These are phyloP conservation scores for Penicillium cosmopolitanum DNA, from an alignment of 495 filamentous ascomycete genomes.

Conservation along the genomic window DNA sequence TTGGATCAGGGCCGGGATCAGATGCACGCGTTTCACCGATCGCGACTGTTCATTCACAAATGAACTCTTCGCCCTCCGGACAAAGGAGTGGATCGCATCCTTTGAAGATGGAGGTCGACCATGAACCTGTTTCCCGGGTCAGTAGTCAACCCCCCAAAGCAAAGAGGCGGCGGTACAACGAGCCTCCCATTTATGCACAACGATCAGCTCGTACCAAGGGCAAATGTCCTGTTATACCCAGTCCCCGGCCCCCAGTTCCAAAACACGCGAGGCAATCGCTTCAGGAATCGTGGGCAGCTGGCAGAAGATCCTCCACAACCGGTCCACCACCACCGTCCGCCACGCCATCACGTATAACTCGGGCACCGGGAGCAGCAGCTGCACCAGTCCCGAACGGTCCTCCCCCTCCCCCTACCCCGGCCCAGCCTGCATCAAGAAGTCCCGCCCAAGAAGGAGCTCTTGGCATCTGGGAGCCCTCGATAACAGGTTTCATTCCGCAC, in stretches of 20 bases:
- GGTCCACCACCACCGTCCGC: conserved; percentile 24
- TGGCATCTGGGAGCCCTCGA: conserved; percentile 75
- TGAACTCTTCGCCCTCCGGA: conserved; percentile 37
- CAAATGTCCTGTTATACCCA: conserved; percentile 42
- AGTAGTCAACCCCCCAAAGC: conserved; percentile 37
- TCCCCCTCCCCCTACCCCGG: conserved; percentile 13
- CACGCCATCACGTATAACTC: conserved; percentile 25
- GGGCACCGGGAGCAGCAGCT: conserved; percentile 20
- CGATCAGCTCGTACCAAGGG: conserved; percentile 41
- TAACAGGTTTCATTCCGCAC: conserved; percentile 64
- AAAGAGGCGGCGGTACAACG: conserved; percentile 46
- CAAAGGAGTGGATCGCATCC: conserved; percentile 19
- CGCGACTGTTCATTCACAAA: conserved; percentile 26
- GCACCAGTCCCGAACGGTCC: conserved; percentile 19
- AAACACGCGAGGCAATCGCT: conserved; percentile 34
- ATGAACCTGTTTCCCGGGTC: conserved; percentile 19
- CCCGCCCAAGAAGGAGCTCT: conserved; percentile 38
- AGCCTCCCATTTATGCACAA: conserved; percentile 53
- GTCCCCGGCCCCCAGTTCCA: conserved; percentile 39
- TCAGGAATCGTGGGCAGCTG: conserved; percentile 31
- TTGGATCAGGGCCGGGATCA: conserved; percentile 14
- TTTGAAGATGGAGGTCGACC: conserved; percentile 33
- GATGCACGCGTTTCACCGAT: conserved; percentile 24
- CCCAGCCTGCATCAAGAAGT: conserved; percentile 8
- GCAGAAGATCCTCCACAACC: conserved; percentile 31